Evolutionary conservation across 176 grass and related monocot genomes (phyloP).

Genomic region (Saccharum spontaneum): DNA sequence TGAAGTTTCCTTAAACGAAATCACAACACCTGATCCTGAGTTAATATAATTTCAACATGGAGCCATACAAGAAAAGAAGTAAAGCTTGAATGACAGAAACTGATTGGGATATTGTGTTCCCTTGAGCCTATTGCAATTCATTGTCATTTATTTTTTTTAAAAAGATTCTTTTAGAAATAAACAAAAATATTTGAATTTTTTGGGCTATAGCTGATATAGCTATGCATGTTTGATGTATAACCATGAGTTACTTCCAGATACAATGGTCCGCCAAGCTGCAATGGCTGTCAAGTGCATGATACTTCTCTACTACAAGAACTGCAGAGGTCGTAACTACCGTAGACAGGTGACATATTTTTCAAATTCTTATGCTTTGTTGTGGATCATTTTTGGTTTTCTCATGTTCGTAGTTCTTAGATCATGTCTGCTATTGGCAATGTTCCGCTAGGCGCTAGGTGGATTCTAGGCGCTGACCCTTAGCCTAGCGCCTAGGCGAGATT

Average conservation of each 20-base stretch:
- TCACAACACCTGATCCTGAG: background rate
- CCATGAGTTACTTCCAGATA: slow-evolving; percentile 59
- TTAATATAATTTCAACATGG: slow-evolving; percentile 3
- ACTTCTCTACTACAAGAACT: slow-evolving; percentile 90
- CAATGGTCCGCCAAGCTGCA: slow-evolving; percentile 86
- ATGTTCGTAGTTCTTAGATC: slow-evolving; percentile 3
- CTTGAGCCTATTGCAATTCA: slow-evolving; percentile 2
- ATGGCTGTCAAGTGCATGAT: slow-evolving; percentile 86
- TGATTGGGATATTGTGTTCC: background rate
- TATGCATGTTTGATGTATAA: slow-evolving; percentile 23
- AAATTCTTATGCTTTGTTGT: slow-evolving; percentile 15
- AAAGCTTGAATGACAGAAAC: slow-evolving; percentile 1
- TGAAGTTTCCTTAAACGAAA: slow-evolving; percentile 7
- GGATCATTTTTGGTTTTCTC: slow-evolving; percentile 20
- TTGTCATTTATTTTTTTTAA: background rate
- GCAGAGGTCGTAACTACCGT: slow-evolving; percentile 83
- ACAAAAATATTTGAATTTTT: background rate
- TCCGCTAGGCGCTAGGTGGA: too few species aligned
- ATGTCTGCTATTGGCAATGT: background rate
- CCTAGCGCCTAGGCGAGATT: too few species aligned
- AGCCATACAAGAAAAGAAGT: background rate
- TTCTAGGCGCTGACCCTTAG: too few species aligned
- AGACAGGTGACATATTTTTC: slow-evolving; percentile 58
- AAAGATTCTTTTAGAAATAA: background rate
- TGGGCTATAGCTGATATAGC: background rate